Evolutionary conservation across 1,284 basidiomycete species (phyloP).

Genomic region (Cryptococcus amylolentus): DNA sequence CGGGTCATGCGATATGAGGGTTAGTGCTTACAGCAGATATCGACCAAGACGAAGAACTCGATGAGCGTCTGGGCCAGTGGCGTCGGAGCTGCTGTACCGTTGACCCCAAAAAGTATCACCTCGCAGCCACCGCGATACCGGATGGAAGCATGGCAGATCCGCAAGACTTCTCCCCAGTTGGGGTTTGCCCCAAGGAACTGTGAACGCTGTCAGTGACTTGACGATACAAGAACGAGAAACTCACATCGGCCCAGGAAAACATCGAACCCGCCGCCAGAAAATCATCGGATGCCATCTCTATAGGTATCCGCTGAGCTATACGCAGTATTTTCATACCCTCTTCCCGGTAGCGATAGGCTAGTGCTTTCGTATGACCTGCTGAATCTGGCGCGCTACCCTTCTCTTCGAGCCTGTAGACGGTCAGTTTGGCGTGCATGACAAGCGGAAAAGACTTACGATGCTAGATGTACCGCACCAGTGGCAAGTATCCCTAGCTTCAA

Average conservation of each 20-base stretch:
- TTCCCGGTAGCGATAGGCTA: slow-evolving; percentile 24
- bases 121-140: slow-evolving; percentile 31
- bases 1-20: background rate
- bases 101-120: slow-evolving; percentile 24
- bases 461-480: slow-evolving; percentile 33
- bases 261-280: slow-evolving; percentile 30
- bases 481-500: slow-evolving; percentile 34
- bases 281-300: slow-evolving; percentile 29
- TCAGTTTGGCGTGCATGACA: background rate
- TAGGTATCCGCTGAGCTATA: slow-evolving; percentile 18
- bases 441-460: slow-evolving; percentile 15
- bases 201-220: background rate
- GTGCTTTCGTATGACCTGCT: slow-evolving; percentile 16
- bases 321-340: slow-evolving; percentile 27
- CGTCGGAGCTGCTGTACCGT: background rate
- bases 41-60: slow-evolving; percentile 31
- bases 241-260: slow-evolving; percentile 31
- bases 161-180: slow-evolving; percentile 33
- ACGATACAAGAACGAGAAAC: background rate
- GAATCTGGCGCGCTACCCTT: slow-evolving; percentile 3
- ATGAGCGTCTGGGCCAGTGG: slow-evolving; percentile 23
- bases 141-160: slow-evolving; percentile 26
- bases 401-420: slow-evolving; percentile 13
- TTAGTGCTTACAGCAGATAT: slow-evolving; percentile 21
- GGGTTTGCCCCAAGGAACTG: slow-evolving; percentile 32